These are phyloP conservation scores for Cercospora sojina DNA, from an alignment of 2,329 filamentous ascomycete genomes.

Conservation along the genomic window DNA sequence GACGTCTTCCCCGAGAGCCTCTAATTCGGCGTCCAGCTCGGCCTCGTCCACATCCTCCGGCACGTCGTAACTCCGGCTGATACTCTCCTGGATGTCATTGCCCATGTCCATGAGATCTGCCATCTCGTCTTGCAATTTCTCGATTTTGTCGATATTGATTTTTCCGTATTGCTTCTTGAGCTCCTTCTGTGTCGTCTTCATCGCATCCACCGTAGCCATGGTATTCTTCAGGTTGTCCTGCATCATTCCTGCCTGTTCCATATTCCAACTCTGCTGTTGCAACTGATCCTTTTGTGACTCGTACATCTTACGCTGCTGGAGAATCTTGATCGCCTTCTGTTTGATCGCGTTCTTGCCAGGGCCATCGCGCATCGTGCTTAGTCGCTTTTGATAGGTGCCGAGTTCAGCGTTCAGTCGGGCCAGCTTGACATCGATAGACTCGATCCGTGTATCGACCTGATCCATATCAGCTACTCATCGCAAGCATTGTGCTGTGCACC, in stretches of 20 bases:
- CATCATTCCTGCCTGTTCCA: constrained; percentile 98
- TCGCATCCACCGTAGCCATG: constrained; percentile 96
- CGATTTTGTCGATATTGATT: constrained; percentile 96
- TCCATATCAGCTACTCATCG: constrained; percentile 35
- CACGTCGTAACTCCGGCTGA: constrained; percentile 86
- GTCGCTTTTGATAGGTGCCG: constrained; percentile 79
- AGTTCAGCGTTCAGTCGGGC: constrained; percentile 90
- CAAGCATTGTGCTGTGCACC: background rate
- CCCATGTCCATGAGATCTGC: constrained; percentile 95
- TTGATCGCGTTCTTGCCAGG: constrained; percentile 91
- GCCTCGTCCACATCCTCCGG: constrained; percentile 97
- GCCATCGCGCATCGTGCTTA: constrained; percentile 90
- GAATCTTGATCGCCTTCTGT: constrained; percentile 89
- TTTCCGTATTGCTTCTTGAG: constrained; percentile 93
- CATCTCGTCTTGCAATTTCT: constrained; percentile 98
- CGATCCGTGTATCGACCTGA: constrained; percentile 75
- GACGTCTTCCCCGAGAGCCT: constrained; percentile 91
- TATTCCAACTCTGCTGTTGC: constrained; percentile 94
- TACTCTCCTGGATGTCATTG: constrained; percentile 96
- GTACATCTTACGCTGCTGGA: constrained; percentile 91
- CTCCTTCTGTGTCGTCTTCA: constrained; percentile 95
- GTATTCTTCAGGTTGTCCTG: constrained; percentile 98
- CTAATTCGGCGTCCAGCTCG: constrained; percentile 92
- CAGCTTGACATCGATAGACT: constrained; percentile 90
- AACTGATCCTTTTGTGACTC: constrained; percentile 92